Evolutionary conservation across 768 basidiomycete genomes (phyloP).

Genomic region (Phlebiopsis gigantea): DNA sequence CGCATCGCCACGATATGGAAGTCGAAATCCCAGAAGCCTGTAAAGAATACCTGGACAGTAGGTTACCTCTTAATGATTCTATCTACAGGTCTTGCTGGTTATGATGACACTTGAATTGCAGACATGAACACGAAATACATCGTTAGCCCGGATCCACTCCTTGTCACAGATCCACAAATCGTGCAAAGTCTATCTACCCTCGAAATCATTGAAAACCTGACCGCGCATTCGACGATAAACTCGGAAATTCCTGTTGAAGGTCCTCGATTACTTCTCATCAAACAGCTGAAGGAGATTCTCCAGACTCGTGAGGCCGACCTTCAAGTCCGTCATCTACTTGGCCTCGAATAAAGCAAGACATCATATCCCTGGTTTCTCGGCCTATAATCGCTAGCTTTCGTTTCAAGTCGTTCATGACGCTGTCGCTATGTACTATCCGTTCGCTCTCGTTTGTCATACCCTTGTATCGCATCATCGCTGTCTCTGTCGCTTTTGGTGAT

Average conservation of each 20-base stretch:
- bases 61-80: conserved; percentile 10
- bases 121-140: conserved; percentile 45
- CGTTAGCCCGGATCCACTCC: conserved; percentile 40
- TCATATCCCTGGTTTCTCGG: background rate
- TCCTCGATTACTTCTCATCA: conserved; percentile 42
- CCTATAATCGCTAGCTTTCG: background rate
- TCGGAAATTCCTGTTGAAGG: conserved; percentile 39
- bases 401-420: background rate
- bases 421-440: background rate
- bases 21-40: conserved; percentile 52
- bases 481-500: background rate
- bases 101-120: conserved; percentile 18
- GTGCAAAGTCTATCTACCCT: conserved; percentile 38
- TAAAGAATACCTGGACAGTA: conserved; percentile 50
- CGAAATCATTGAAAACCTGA: conserved; percentile 52
- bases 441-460: background rate
- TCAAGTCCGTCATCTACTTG: conserved; percentile 41
- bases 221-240: conserved; percentile 48
- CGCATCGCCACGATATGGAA: conserved; percentile 37
- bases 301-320: conserved; percentile 45
- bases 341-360: conserved; percentile 11
- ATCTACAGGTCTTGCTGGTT: background rate
- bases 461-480: background rate
- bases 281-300: conserved; percentile 42
- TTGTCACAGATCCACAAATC: conserved; percentile 38